Conservation (phyloP, 495 filamentous ascomycete species). For the Symbiotaphrina buchneri region DNA sequence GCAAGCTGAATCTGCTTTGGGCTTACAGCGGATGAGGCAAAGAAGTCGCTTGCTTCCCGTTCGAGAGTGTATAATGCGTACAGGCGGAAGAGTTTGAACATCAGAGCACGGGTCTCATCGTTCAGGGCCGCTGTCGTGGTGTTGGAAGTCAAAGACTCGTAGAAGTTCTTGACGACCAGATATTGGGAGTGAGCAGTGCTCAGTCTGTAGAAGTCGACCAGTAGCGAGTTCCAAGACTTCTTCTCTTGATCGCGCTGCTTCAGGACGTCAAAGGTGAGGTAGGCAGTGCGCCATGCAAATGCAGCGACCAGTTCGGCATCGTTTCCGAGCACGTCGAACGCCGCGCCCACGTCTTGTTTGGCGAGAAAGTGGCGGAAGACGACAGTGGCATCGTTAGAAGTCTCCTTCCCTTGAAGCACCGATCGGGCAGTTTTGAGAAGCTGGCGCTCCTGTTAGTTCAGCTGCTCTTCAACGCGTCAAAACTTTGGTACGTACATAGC, state of each 20-base stretch:
- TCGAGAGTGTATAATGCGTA: constrained; percentile 42
- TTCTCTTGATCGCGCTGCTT: constrained; percentile 50
- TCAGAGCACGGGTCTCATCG: constrained; percentile 21
- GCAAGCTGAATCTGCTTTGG: no score
- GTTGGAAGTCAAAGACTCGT: constrained; percentile 34
- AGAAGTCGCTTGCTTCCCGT: constrained; percentile 40
- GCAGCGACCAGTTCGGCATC: constrained; percentile 41
- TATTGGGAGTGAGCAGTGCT: constrained; percentile 48
- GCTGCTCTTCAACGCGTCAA: no score
- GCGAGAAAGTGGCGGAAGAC: constrained; percentile 35
- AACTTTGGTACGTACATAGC: no score
- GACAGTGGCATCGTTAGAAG: constrained; percentile 30
- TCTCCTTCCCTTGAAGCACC: constrained; percentile 28
- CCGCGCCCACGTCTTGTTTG: constrained; percentile 39
- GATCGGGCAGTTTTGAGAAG: constrained; percentile 41
- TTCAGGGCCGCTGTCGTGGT: constrained; percentile 23
- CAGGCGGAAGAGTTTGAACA: constrained; percentile 43
- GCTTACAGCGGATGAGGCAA: no score
- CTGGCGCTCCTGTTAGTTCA: constrained; percentile 46
- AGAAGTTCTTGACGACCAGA: constrained; percentile 47
- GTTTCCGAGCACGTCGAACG: constrained; percentile 38
- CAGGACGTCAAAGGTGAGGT: constrained; percentile 45
- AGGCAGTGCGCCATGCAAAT: constrained; percentile 47
- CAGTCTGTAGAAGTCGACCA: constrained; percentile 53
- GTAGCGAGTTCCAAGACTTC: constrained; percentile 44